Evolutionary conservation across 2,329 filamentous ascomycete genomes (phyloP), one percentile per base, ranked within the genome.

Genomic region (Chaetomiaceae sp.): DNA sequence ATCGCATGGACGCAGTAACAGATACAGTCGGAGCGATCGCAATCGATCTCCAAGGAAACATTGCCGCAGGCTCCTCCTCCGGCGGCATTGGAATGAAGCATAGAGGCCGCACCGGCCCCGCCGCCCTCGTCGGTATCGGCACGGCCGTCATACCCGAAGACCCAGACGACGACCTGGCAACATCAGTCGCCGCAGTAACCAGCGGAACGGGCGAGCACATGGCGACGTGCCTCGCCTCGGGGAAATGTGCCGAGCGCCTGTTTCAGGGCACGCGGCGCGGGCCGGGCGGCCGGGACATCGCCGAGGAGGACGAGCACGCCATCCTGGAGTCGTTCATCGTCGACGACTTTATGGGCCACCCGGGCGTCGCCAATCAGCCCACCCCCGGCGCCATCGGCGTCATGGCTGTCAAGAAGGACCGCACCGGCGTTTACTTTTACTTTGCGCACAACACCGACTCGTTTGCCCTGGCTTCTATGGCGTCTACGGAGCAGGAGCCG

Each of bases 31-130:
- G 95, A 39, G 93, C 91, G 23, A 96, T 99, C 63, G 93, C 90
- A 10, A 85, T 99, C 56, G 93, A 99, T 63, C 78, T 79, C 44
- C 81, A 78, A 60, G 93, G 93, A 14, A 85, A 86, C 52, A 96
- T 99, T 64, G 92, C 95, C 4, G 93, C 92, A 4, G 93, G 87
- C 14, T 96, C 93, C 2, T 99, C 93, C 2, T 99, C 95, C 14
- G 93, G 93, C 5, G 93, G 93, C 1, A 99, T 99, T 65, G 92
- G 93, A 23, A 96, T 99, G 92, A 99, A 99, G 66, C 91, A 96
- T 67, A 82, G 83, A 54, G 95, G 93, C 5, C 86, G 93, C 31
- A 80, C 96, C 56, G 95, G 93, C 0, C 93, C 93, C 27, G 95
- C 93, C 30, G 93, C 93, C 17, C 77, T 99, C 14, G 88, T 97